These are phyloP conservation scores for Lathyrus sativus DNA, from an alignment of 306 rosid genomes.

Conservation along the genomic window DNA sequence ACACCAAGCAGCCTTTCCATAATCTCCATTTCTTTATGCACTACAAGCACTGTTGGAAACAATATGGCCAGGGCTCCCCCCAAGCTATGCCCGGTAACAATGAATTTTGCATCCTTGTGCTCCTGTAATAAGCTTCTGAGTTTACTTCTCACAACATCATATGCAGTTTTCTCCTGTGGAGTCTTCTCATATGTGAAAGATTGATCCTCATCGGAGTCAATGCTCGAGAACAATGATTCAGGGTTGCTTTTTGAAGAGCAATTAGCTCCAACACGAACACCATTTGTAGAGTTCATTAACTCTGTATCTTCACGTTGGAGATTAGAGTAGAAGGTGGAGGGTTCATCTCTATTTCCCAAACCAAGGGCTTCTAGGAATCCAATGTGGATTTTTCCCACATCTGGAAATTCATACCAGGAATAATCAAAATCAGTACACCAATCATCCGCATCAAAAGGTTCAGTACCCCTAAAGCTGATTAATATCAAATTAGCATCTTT, in stretches of 20 bases:
- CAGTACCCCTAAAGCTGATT: constrained; percentile 79
- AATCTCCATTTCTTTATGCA: constrained; percentile 59
- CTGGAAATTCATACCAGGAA: constrained; percentile 75
- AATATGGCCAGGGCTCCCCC: constrained; percentile 80
- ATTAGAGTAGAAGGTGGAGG: constrained; percentile 46
- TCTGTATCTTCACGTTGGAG: constrained; percentile 35
- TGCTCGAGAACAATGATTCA: constrained; percentile 29
- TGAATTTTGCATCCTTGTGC: constrained; percentile 67
- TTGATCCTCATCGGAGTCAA: constrained; percentile 31
- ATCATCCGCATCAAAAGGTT: constrained; percentile 71
- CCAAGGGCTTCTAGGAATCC: constrained; percentile 90
- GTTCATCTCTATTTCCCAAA: constrained; percentile 56
- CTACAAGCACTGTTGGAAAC: constrained; percentile 66
- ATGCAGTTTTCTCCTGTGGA: constrained; percentile 54
- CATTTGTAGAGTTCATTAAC: constrained; percentile 17
- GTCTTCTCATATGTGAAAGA: constrained; percentile 32
- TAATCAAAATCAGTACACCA: constrained; percentile 83
- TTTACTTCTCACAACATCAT: constrained; percentile 50
- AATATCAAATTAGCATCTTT: constrained; percentile 67
- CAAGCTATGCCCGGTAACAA: constrained; percentile 80
- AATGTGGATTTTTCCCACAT: constrained; percentile 70
- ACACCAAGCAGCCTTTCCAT: constrained; percentile 64
- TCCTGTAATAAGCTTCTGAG: constrained; percentile 60
- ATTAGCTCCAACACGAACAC: constrained; percentile 3
- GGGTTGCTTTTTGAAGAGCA: constrained; percentile 19